phyloP scores from a whole-genome alignment of 2,329 filamentous ascomycete species.

The Claviceps quebecensis region DNA sequence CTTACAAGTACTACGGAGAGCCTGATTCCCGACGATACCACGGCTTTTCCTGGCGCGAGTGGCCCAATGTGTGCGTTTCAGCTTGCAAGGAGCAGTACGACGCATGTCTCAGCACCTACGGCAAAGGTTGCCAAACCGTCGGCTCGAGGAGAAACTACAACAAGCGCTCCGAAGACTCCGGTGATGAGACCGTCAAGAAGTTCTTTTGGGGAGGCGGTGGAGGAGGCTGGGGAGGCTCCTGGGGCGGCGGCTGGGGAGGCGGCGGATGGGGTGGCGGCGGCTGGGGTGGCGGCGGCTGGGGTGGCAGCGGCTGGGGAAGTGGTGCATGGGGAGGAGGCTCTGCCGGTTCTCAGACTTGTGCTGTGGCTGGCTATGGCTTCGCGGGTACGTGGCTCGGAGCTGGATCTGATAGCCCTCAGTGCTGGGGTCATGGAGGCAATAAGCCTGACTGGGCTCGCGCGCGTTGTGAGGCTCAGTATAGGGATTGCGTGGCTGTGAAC shows the following conservation, averaged over 20 bases:
- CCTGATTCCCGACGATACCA: conserved; percentile 28
- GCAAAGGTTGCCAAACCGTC: conserved; percentile 29
- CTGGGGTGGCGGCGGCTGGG: not conserved
- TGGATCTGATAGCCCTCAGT: conserved; percentile 6
- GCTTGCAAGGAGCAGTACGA: conserved; percentile 40
- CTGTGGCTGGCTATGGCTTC: not conserved
- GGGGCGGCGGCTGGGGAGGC: not conserved
- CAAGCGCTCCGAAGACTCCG: conserved; percentile 13
- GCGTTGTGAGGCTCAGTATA: conserved; percentile 36
- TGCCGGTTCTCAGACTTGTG: conserved; percentile 1
- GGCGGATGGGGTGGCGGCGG: too few relatives aligned
- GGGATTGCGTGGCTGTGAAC: conserved; percentile 33
- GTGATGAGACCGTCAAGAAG: conserved; percentile 12
- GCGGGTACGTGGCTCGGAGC: conserved; percentile 6
- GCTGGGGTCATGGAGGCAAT: conserved; percentile 18
- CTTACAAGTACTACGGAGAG: conserved; percentile 39
- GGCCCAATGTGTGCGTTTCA: conserved; percentile 30
- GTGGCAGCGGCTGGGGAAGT: not conserved
- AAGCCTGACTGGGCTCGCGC: conserved; percentile 16
- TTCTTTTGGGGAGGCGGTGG: not conserved
- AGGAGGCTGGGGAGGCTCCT: not conserved
- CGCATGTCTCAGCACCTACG: conserved; percentile 33
- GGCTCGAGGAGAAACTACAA: conserved; percentile 14
- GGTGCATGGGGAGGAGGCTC: not conserved
- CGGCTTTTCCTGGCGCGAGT: conserved; percentile 25